phyloP scores from a whole-genome alignment of 2,329 filamentous ascomycete genomes.

The Gaeumannomyces sp. region DNA sequence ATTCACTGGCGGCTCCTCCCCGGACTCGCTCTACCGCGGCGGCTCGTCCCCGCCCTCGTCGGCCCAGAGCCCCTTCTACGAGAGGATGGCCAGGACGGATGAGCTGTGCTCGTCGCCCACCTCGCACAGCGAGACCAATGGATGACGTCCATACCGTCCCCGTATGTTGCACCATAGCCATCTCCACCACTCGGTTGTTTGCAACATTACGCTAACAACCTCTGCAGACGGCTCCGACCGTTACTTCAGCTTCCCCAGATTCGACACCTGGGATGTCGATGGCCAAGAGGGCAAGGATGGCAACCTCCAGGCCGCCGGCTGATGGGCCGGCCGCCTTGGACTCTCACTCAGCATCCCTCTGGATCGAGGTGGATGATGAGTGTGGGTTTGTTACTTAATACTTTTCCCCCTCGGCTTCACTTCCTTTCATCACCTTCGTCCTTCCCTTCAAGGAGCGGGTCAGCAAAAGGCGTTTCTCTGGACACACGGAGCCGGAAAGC shows the following conservation, averaged over 20 bases:
- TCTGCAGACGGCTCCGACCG: constrained; percentile 36
- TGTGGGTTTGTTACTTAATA: background rate
- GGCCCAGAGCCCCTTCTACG: constrained; percentile 30
- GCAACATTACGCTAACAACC: constrained; percentile 12
- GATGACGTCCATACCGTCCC: constrained; percentile 21
- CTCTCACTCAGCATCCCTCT: background rate
- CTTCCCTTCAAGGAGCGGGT: background rate
- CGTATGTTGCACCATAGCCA: constrained; percentile 1
- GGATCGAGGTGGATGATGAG: background rate
- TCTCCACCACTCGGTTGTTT: background rate
- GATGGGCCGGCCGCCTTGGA: background rate
- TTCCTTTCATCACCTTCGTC: background rate
- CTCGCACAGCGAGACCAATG: constrained; percentile 21
- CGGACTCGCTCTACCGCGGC: constrained; percentile 22
- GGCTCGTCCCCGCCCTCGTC: constrained; percentile 27
- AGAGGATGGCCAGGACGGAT: constrained; percentile 20
- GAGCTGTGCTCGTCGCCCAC: constrained; percentile 22
- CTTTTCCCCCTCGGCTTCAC: background rate
- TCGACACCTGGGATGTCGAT: constrained; percentile 58
- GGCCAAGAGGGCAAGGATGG: constrained; percentile 35
- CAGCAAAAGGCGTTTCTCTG: background rate
- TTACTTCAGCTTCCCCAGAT: constrained; percentile 70
- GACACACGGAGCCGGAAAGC: background rate
- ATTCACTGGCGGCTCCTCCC: constrained; percentile 38
- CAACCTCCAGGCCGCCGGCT: constrained; percentile 21